Evolutionary conservation across 345 rosid species (phyloP), one percentile per base, ranked within the genome.

Genomic region (Lepidium africanum): DNA sequence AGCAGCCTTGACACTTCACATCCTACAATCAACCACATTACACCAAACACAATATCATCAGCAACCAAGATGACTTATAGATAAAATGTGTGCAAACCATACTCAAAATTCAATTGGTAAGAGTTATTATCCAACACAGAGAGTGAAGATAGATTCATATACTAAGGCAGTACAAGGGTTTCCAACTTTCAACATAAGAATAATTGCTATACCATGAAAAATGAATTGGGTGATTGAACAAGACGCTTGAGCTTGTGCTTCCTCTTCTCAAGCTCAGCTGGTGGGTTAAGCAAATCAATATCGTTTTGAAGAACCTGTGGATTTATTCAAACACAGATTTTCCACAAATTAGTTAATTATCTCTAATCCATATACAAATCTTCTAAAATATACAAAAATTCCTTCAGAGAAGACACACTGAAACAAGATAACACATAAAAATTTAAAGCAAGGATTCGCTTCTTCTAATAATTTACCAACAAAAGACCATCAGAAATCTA

Each of bases 191-290:
- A 15, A 14, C 1, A 1, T 16, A 46, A 4, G 36, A 45, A 43
- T 11, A 17, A 23, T 14, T 2, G 3, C 42, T 73, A 27, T 27
- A 85, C 90, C 90, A 87, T 83, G 81, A 87, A 85, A 61, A 83
- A 87, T 0, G 90, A 87, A 66, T 87, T 85, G 2, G 92, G 88
- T 0, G 92, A 80, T 23, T 81, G 88, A 40, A 87, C 90, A 25
- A 87, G 84, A 54, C 88, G 92, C 81, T 87, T 87, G 77, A 85
- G 90, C 80, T 87, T 87, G 76, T 87, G 92, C 71, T 83, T 87
- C 75, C 72, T 83, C 85, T 85, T 87, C 81, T 87, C 92, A 16
- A 83, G 84, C 82, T 85, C 87, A 14, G 77, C 83, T 2, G 90
- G 92, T 45, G 92, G 90, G 69, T 85, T 85, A 38, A 87, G 80